Evolutionary conservation across 371 early-diverging fungal species (phyloP).

Genomic region (Choanephora cucurbitarum): DNA sequence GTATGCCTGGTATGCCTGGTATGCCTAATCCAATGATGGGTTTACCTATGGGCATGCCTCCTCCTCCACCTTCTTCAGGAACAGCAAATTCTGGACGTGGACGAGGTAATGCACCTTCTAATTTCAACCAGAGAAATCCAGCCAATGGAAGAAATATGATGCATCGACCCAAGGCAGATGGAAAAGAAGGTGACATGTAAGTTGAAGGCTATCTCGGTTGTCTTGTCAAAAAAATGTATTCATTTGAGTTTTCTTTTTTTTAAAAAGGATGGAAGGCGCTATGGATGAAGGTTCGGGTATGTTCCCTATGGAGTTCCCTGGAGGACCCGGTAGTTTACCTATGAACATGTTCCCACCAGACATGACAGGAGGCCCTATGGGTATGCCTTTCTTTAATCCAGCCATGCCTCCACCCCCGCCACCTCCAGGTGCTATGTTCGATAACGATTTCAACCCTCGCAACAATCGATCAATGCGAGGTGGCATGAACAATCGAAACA

Average conservation of each 20-base stretch:
- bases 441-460: conserved; percentile 17
- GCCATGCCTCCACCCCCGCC: conserved; percentile 25
- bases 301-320: conserved; percentile 26
- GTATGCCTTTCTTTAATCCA: conserved; percentile 29
- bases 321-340: conserved; percentile 24
- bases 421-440: conserved; percentile 6
- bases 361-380: conserved; percentile 27
- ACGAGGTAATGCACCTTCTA: conserved; percentile 1
- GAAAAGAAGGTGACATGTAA: conserved; percentile 6
- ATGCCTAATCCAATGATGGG: conserved; percentile 28
- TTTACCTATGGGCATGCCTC: conserved; percentile 24
- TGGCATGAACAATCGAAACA: neutral
- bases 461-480: conserved; percentile 13
- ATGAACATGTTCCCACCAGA: conserved; percentile 28
- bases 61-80: conserved; percentile 13
- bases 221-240: too few species aligned
- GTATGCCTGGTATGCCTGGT: conserved; percentile 24
- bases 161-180: neutral
- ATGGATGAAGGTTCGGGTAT: conserved; percentile 9
- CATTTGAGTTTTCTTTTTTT: too few species aligned
- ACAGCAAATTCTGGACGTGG: conserved; percentile 6
- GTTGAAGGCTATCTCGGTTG: too few species aligned
- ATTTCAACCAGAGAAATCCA: conserved; percentile 17
- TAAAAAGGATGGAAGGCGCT: neutral
- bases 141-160: conserved; percentile 21